Evolutionary conservation across 2,329 filamentous ascomycete species (phyloP), one percentile per base, ranked within the genome.

Genomic region (Truncatella angustata): DNA sequence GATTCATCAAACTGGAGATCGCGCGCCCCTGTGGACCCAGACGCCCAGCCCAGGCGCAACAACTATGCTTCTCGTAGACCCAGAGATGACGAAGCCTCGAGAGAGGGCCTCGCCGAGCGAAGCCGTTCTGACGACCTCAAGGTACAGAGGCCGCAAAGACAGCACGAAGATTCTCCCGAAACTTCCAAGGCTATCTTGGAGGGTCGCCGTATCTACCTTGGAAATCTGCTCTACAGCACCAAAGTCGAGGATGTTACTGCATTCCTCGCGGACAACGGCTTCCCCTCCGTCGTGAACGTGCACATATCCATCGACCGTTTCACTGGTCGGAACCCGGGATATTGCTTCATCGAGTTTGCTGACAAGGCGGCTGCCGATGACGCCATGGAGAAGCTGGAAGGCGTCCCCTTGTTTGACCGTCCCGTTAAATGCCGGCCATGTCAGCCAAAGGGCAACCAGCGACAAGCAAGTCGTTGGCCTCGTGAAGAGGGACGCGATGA

Each of bases 311-410:
- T 87, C 49, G 86, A 90, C 60, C 80, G 84, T 1, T 82, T 87
- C 66, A 86, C 80, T 26, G 81, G 79, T 36, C 76, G 86, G 40
- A 90, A 90, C 64, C 86, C 86, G 0, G 86, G 84, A 34, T 90
- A 89, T 70, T 90, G 86, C 71, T 90, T 91, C 60, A 81, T 90
- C 42, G 86, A 90, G 61, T 81, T 90, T 52, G 67, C 68, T 42
- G 76, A 74, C 43, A 75, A 75, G 42, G 80, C 81, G 24, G 73
- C 81, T 26, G 86, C 86, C 3, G 73, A 80, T 4, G 66, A 66
- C 2, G 84, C 82, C 2, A 81, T 89, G 64, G 62, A 67, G n/a
- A 71, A 76, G 11, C 70, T 90, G 39, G 73, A 80, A 51, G 79
- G 78, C 16, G 73, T 71, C 18, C 69, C 74, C 11, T 70, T 90